Evolutionary conservation across 306 rosid genomes (phyloP).

Genomic region (Castanea crenata): DNA sequence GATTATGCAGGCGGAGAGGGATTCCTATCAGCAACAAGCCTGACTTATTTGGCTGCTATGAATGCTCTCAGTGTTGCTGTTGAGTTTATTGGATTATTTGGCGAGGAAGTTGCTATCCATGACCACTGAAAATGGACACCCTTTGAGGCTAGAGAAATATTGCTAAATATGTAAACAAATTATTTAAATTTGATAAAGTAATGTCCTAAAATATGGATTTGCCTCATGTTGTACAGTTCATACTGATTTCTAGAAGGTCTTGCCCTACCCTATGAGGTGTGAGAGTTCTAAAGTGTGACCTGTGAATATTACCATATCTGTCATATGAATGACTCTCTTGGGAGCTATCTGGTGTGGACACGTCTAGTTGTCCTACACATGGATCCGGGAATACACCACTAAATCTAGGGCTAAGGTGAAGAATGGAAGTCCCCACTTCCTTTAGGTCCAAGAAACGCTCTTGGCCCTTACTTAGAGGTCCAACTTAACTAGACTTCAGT

Average conservation of each 20-base stretch:
- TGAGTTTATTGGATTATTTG: conserved; percentile 10
- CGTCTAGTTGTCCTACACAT: too few relatives aligned
- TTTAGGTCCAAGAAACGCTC: too few relatives aligned
- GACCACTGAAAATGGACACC: neutral
- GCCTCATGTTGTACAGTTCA: neutral
- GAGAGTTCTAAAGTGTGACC: too few relatives aligned
- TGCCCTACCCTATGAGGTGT: neutral
- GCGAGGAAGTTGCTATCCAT: neutral
- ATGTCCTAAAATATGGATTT: neutral
- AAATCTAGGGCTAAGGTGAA: too few relatives aligned
- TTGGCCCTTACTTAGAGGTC: too few relatives aligned
- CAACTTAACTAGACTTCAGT: too few relatives aligned
- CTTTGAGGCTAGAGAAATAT: neutral
- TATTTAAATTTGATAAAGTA: neutral
- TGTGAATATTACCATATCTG: too few relatives aligned
- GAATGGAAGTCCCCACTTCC: too few relatives aligned
- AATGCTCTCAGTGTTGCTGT: conserved; percentile 13
- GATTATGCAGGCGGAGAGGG: conserved; percentile 7
- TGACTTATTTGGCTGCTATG: conserved; percentile 8
- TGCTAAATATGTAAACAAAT: too few relatives aligned
- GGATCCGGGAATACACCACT: too few relatives aligned
- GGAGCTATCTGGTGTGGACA: too few relatives aligned
- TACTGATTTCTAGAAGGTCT: neutral
- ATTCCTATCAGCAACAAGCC: neutral
- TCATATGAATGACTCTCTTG: too few relatives aligned